Percentiles rank a stretch among this genome's conserved stretches.
These are phyloP conservation scores for Orbilia oligospora DNA, from an alignment of 2,329 filamentous ascomycete species.

Conservation along the genomic window DNA sequence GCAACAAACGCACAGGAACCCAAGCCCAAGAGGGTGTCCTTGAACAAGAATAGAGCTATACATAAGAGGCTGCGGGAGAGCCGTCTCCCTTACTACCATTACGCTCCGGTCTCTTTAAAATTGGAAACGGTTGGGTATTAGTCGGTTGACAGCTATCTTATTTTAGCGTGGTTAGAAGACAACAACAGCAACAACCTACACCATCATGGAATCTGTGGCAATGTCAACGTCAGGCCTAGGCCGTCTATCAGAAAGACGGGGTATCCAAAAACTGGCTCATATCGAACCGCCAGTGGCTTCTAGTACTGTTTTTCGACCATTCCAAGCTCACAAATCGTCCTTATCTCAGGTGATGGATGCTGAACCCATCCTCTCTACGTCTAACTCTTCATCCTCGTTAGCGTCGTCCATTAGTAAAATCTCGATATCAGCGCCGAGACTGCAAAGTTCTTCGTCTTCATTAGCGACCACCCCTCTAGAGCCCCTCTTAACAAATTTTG, in stretches of 20 bases:
- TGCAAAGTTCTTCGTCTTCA: slow-evolving; percentile 54
- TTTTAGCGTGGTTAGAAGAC: slow-evolving; percentile 35
- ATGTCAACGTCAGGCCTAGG: slow-evolving; percentile 54
- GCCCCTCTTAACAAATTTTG: slow-evolving; percentile 52
- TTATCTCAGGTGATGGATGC: slow-evolving; percentile 54
- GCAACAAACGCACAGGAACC: slow-evolving; percentile 46
- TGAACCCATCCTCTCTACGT: slow-evolving; percentile 55
- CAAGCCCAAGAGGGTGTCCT: slow-evolving; percentile 17
- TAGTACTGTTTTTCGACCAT: slow-evolving; percentile 44
- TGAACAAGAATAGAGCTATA: slow-evolving; percentile 37
- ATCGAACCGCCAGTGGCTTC: slow-evolving; percentile 53
- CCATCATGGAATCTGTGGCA: slow-evolving; percentile 54
- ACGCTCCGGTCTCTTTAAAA: slow-evolving; percentile 33
- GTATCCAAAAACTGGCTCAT: slow-evolving; percentile 59
- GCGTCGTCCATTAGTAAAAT: slow-evolving; percentile 56
- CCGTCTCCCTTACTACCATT: slow-evolving; percentile 33
- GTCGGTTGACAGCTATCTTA: slow-evolving; percentile 34
- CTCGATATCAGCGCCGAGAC: slow-evolving; percentile 55
- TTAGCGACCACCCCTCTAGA: slow-evolving; percentile 54
- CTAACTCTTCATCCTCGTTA: slow-evolving; percentile 52
- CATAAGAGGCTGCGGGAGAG: slow-evolving; percentile 56
- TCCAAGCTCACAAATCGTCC: slow-evolving; percentile 56
- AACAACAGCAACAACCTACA: slow-evolving; percentile 29
- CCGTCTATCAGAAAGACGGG: slow-evolving; percentile 58
- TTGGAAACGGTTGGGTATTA: slow-evolving; percentile 38